Evolutionary conservation across 2,329 filamentous ascomycete species (phyloP).

Genomic region (Escovopsis sp.): DNA sequence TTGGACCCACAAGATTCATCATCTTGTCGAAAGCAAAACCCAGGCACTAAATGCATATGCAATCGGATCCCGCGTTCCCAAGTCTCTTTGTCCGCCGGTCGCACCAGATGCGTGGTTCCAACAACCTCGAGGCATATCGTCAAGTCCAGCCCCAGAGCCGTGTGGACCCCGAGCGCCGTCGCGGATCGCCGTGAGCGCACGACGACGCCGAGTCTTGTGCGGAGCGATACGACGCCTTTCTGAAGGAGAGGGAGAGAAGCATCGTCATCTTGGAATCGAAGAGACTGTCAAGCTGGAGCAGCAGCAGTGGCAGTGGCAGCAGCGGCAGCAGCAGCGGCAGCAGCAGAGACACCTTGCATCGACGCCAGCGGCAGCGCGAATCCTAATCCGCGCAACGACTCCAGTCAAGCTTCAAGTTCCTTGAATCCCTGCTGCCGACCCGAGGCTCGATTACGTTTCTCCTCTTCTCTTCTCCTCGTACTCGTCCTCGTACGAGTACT

Average conservation of each 20-base stretch:
- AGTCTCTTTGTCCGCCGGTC: constrained; percentile 31
- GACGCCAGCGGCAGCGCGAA: not conserved
- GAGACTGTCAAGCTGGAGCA: no score
- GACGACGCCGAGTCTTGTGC: constrained; percentile 1
- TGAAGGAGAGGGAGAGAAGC: no score
- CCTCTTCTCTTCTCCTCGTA: no score
- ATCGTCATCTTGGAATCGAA: no score
- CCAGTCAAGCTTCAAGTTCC: no score
- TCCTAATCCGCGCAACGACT: not conserved
- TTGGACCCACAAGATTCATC: constrained; percentile 3
- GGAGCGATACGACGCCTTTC: not conserved
- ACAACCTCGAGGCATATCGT: constrained; percentile 32
- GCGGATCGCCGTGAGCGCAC: constrained; percentile 30
- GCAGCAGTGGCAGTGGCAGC: not conserved
- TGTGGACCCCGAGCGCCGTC: constrained; percentile 44
- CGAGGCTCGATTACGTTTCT: no score
- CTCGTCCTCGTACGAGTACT: no score
- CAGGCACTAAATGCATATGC: constrained; percentile 39
- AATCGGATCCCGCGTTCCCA: constrained; percentile 27
- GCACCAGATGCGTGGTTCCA: constrained; percentile 40
- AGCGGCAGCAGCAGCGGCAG: not conserved
- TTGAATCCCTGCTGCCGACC: no score
- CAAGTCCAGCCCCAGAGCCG: constrained; percentile 35
- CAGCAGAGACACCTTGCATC: no score
- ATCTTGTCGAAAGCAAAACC: constrained; percentile 5